Conservation (phyloP, 345 rosid species). For the Populus ilicifolia region DNA sequence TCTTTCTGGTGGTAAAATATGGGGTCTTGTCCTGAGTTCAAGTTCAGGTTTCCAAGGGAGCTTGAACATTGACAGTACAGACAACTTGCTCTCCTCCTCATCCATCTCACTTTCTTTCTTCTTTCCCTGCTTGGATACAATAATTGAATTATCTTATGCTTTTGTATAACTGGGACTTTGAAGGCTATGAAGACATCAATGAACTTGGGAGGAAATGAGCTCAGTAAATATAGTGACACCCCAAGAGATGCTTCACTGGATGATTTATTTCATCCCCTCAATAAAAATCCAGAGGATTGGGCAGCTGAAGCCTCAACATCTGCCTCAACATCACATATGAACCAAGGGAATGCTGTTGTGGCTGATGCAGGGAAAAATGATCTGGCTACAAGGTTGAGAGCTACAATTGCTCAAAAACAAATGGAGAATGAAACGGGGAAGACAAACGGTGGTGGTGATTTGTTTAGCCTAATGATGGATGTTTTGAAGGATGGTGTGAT, state of each 20-base stretch:
- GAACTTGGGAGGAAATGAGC: slow-evolving; percentile 57
- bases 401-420: slow-evolving; percentile 91
- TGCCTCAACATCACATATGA: slow-evolving; percentile 49
- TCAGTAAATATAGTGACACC: slow-evolving; percentile 85
- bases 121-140: not conserved
- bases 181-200: slow-evolving; percentile 60
- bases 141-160: slow-evolving; percentile 7
- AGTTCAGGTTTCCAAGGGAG: slow-evolving; percentile 6
- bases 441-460: slow-evolving; percentile 78
- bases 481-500: slow-evolving; percentile 85
- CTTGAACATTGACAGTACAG: slow-evolving; percentile 1
- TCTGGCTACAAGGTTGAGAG: slow-evolving; percentile 81
- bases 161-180: slow-evolving; percentile 18
- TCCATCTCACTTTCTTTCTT: not conserved
- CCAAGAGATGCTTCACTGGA: slow-evolving; percentile 97
- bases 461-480: slow-evolving; percentile 79
- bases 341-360: slow-evolving; percentile 50
- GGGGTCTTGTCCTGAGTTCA: not conserved
- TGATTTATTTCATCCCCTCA: slow-evolving; percentile 86
- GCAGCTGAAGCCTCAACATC: slow-evolving; percentile 82
- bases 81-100: not conserved
- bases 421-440: slow-evolving; percentile 79
- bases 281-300: slow-evolving; percentile 50
- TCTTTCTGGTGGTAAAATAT: not conserved
- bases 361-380: slow-evolving; percentile 78